phyloP scores from a whole-genome alignment of 805 yeast genomes.

The Wickerhamiella domercqiae region DNA sequence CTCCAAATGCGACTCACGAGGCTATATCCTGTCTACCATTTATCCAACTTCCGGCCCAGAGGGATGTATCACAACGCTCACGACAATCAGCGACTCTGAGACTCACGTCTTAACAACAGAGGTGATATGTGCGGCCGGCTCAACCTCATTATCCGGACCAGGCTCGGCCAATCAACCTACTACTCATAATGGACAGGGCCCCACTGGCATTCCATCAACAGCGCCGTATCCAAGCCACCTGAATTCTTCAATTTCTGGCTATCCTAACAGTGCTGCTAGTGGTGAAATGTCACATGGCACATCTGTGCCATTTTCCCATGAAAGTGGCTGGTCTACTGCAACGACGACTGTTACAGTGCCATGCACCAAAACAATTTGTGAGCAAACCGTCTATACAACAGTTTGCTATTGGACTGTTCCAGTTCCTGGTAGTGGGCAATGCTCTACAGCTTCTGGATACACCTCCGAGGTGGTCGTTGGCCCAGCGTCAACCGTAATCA shows the following conservation, averaged over 20 bases:
- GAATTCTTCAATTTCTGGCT: too few species aligned
- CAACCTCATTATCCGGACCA: too few species aligned
- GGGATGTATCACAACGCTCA: not conserved
- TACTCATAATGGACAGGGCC: too few species aligned
- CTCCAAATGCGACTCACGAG: not conserved
- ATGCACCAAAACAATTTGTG: conserved; percentile 10
- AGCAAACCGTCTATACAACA: conserved; percentile 5
- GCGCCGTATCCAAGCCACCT: too few species aligned
- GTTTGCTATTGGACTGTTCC: conserved; percentile 4
- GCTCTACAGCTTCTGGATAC: conserved; percentile 5
- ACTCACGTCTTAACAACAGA: not conserved
- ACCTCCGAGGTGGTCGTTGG: conserved; percentile 7
- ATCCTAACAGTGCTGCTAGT: too few species aligned
- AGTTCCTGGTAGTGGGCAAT: conserved; percentile 8
- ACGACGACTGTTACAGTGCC: conserved; percentile 10
- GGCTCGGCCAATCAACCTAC: too few species aligned
- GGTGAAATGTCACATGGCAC: too few species aligned
- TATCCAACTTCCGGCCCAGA: not conserved
- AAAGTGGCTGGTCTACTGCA: too few species aligned
- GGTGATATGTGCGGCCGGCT: too few species aligned
- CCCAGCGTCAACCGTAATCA: conserved; percentile 6
- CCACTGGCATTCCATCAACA: too few species aligned
- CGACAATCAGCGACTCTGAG: not conserved
- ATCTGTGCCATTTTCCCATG: too few species aligned
- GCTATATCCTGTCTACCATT: conserved; percentile 1